Evolutionary conservation across 2,329 filamentous ascomycete genomes (phyloP).

Genomic region (Talaromyces marneffei): DNA sequence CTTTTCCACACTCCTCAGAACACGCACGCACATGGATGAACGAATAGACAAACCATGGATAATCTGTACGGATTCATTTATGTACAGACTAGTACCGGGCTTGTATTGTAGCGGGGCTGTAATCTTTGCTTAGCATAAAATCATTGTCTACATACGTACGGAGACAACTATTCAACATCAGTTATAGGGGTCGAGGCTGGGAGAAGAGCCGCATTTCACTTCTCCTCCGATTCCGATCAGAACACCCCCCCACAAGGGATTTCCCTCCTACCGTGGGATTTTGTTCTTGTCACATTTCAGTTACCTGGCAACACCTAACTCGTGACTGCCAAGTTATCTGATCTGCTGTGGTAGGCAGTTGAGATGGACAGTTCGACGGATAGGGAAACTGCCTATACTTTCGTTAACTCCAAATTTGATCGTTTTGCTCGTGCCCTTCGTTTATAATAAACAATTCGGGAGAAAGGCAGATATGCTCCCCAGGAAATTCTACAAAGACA

Average conservation of each 20-base stretch:
- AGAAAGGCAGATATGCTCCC: conserved; percentile 8
- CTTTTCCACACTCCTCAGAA: not conserved
- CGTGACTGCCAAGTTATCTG: not conserved
- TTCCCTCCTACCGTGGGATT: not conserved
- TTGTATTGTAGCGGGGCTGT: not conserved
- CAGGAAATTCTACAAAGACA: conserved; percentile 21
- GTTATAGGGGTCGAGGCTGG: not conserved
- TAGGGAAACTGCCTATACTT: not conserved
- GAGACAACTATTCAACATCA: not conserved
- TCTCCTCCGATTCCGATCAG: too few relatives aligned
- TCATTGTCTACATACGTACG: not conserved
- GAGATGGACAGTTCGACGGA: not conserved
- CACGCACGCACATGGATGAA: too few relatives aligned
- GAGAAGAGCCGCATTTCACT: not conserved
- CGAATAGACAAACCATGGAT: not conserved
- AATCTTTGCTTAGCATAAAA: not conserved
- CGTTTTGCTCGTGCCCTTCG: not conserved
- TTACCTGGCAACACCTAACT: not conserved
- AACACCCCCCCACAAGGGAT: too few relatives aligned
- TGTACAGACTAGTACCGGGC: not conserved
- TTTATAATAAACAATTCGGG: not conserved
- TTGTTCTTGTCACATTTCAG: not conserved
- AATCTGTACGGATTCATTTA: not conserved
- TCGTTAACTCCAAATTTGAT: not conserved
- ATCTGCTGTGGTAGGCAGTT: not conserved